Base-by-base conservation (phyloP, 176 grass and related monocot genomes). In the Puya raimondii region DNA sequence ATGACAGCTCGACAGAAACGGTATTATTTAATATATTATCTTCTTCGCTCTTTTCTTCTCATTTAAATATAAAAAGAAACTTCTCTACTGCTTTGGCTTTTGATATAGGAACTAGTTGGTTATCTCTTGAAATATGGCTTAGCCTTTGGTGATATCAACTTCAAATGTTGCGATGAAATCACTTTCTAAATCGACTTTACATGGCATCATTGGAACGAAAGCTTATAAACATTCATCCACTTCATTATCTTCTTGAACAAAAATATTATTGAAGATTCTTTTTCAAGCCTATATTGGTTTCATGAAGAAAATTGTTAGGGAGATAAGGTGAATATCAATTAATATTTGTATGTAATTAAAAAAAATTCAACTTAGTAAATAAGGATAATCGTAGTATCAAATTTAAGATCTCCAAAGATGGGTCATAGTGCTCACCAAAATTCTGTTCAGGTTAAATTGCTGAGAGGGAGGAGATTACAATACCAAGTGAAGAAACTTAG, bases 391-490 rank as follows among this genome's bases (percentile, higher is more conserved):
- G n/a, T 12, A 56, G 16, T 56, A 56, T 56, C 16, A n/a, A 15
- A 12, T 76, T 51, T 64, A 53, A 81, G 66, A 25, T 53, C 47
- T 66, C 74, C 23, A 58, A 74, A 78, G 51, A 64, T 20, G 33
- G 15, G 63, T 49, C 83, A 20, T 48, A 49, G 64, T 70, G 13
- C 63, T 53, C 66, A 12, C 27, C 50, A 18, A 61, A 61, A 59
- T 72, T 51, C 68, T 76, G 4, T 70, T 53, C 79, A 92, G 93
- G 77, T 74, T 72, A 87, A 47, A 72, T 77, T 97, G 50, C 76
- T 97, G 33, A 75, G 70, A 49, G 86, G 93, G 68, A 97, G 84
- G 59, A 84, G 51, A 78, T 66, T 97, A 66, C 91, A 80, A 21
- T 97, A 92, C 53, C 83, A 70, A 76, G 67, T 85, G 64, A 92